These are phyloP conservation scores for Dillenia turbinata DNA, from an alignment of 164 flowering plant genomes.

Conservation along the genomic window DNA sequence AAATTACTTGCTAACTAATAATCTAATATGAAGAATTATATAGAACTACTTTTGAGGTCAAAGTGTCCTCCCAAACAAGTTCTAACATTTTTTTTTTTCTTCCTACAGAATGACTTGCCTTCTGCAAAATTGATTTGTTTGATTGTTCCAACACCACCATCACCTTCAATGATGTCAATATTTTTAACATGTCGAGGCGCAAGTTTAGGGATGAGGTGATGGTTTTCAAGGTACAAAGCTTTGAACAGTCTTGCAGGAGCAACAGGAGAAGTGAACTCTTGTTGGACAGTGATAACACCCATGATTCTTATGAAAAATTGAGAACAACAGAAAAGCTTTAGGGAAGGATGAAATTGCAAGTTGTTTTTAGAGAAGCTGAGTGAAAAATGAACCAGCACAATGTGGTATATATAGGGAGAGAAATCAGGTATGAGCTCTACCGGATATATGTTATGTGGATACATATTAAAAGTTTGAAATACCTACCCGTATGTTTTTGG, in stretches of 20 bases:
- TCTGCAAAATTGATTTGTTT: conserved; percentile 17
- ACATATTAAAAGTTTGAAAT: too few relatives aligned
- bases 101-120: conserved; percentile 5
- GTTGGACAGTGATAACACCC: conserved; percentile 20
- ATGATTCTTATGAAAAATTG: conserved; percentile 4
- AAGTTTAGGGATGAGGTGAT: conserved; percentile 26
- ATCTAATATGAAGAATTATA: background rate
- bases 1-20: background rate
- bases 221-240: conserved; percentile 26
- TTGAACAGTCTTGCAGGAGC: conserved; percentile 23
- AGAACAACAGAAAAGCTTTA: too few relatives aligned
- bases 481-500: too few relatives aligned
- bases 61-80: too few relatives aligned
- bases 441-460: too few relatives aligned
- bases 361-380: too few relatives aligned
- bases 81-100: too few relatives aligned
- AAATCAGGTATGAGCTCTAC: too few relatives aligned
- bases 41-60: too few relatives aligned
- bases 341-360: too few relatives aligned
- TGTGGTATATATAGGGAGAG: too few relatives aligned
- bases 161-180: conserved; percentile 17
- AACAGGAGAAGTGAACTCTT: conserved; percentile 14
- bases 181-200: conserved; percentile 15
- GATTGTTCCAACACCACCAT: conserved; percentile 33
- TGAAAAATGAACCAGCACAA: too few relatives aligned